Percentiles rank a stretch among this genome's conserved stretches.
phyloP scores from a whole-genome alignment of 192 early-diverging fungal species.

The Coemansia sp. region DNA sequence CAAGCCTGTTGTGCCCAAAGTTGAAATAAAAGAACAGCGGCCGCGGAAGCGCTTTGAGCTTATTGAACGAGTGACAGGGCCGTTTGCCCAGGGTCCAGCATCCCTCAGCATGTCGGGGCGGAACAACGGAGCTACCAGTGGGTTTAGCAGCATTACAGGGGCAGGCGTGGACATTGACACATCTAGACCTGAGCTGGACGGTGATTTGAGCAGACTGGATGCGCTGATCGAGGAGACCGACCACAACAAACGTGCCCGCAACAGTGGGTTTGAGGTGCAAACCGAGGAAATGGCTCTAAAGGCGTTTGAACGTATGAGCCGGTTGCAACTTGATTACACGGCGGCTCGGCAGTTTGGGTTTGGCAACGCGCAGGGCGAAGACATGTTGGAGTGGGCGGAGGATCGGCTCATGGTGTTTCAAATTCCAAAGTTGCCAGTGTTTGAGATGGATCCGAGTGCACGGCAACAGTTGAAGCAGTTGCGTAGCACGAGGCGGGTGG shows the following conservation, averaged over 20 bases:
- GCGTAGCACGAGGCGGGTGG: conserved; percentile 5
- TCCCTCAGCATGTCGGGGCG: conserved; percentile 12
- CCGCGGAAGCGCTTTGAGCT: conserved; percentile 10
- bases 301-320: conserved; percentile 23
- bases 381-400: conserved; percentile 1
- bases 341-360: no score
- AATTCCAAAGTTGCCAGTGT: conserved; percentile 26
- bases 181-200: background rate
- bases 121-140: background rate
- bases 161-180: background rate
- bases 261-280: conserved; percentile 32
- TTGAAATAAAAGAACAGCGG: background rate
- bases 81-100: conserved; percentile 49
- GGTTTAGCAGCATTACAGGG: background rate
- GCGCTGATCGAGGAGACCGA: conserved; percentile 21
- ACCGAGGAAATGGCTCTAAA: conserved; percentile 45
- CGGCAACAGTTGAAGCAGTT: conserved; percentile 9
- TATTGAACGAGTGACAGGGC: conserved; percentile 30
- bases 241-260: conserved; percentile 14
- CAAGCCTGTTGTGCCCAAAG: background rate
- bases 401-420: conserved; percentile 36
- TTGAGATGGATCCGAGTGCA: conserved; percentile 35
- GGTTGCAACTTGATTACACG: conserved; percentile 16
- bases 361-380: background rate
- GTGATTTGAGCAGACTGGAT: background rate